Base-by-base conservation (phyloP, 2,329 filamentous ascomycete species). In the Polychaeton citri region DNA sequence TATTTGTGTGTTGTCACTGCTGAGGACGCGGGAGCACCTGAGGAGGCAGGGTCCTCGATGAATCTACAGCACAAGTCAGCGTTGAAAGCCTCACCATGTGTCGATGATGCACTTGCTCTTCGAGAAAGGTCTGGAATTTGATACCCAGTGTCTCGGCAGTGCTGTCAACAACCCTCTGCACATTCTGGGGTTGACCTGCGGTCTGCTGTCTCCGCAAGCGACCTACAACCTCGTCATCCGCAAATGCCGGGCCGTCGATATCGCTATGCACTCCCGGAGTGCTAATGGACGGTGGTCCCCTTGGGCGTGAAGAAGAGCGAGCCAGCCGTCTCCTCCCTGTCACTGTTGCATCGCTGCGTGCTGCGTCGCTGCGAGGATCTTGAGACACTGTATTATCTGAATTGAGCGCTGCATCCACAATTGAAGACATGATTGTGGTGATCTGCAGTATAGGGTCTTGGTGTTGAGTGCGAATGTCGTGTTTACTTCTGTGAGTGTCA, bases 121-220 rank as follows among this genome's bases (percentile, higher is more conserved):
- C 81, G 18, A 92, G 72, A 53, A 90, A 92, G 45, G 72, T 70
- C 58, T 87, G 79, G 53, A 92, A 90, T 38, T 79, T 74, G 38
- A 79, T 69, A 53, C 84, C 80, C 18, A 88, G 72, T 36, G 79
- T 73, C 44, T 83, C 69, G 42, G 81, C 83, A 34, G 84, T 79
- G 39, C 71, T 71, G 58, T 92, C 84, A 43, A 85, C 77, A 5
- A 88, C 81, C 39, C 74, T 71, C 5, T 81, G 76, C 20, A 90
- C 71, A 30, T 73, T 28, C 24, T 28, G 24, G 12, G 24, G 15
- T 10, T 10, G 12, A 28, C 24, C 72, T 36, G 64, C 57, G 7
- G 70, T 66, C 38, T 69, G 65, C 40, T 65, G 56, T 28, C 56
- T 45, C 17, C 50, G 45, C 38, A 60, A 61, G 26, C 60, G 50